Percentiles rank a stretch among this genome's conserved stretches.
These are phyloP conservation scores for Tuber borchii DNA, from an alignment of 495 filamentous ascomycete species.

Conservation along the genomic window DNA sequence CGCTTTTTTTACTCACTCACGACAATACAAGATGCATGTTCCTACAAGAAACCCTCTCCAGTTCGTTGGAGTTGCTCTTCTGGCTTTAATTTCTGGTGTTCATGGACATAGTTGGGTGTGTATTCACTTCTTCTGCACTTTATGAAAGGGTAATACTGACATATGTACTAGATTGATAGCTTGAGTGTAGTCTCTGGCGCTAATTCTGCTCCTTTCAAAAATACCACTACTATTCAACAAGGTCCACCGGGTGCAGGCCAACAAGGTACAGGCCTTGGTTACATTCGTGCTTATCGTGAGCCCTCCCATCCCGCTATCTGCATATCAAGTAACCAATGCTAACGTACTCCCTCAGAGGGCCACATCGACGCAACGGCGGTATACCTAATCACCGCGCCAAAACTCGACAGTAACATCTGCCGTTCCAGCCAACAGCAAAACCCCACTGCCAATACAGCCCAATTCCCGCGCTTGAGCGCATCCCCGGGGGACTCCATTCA, in stretches of 20 bases:
- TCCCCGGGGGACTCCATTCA: constrained; percentile 28
- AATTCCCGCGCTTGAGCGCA: constrained; percentile 25
- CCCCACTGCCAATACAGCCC: neutral
- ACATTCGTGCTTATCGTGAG: constrained; percentile 25
- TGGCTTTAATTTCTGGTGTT: constrained; percentile 9
- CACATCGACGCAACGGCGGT: constrained; percentile 11
- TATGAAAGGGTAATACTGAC: neutral
- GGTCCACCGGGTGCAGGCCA: neutral
- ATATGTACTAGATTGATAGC: constrained; percentile 23
- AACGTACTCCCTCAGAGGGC: constrained; percentile 7
- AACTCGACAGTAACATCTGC: constrained; percentile 12
- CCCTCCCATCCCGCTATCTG: neutral
- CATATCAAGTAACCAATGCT: neutral
- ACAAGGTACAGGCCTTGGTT: constrained; percentile 6
- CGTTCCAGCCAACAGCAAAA: constrained; percentile 14
- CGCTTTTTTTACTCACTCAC: constrained; percentile 4
- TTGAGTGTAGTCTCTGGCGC: constrained; percentile 25
- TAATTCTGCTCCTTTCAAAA: neutral
- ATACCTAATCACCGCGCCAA: constrained; percentile 11
- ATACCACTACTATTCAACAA: neutral
- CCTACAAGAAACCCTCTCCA: constrained; percentile 8
- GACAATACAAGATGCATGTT: constrained; percentile 18
- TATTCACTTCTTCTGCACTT: constrained; percentile 2
- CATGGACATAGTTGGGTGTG: constrained; percentile 34
- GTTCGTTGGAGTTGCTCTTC: constrained; percentile 16